These are phyloP conservation scores for Astrephomene gubernaculifera DNA, from an alignment of 139 green algal species.

Conservation along the genomic window DNA sequence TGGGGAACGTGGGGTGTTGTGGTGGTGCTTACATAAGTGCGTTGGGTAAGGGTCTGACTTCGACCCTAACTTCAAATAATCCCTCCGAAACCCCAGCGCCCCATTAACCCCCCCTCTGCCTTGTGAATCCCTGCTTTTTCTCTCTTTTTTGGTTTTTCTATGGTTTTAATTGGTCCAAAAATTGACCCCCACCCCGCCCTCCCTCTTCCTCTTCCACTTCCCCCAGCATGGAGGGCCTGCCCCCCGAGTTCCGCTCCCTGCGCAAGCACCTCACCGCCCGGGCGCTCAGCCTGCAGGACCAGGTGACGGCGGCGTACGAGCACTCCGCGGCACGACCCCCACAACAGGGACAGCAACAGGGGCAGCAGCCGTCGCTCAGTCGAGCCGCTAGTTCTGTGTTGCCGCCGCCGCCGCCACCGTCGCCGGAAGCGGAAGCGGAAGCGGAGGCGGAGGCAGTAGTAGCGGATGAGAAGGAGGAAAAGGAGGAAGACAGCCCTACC, in stretches of 20 bases:
- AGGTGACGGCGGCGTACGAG: conserved; percentile 38
- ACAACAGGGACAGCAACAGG: not conserved
- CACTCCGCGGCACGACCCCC: not conserved
- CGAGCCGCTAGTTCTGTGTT: too few relatives aligned
- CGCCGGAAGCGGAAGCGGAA: not conserved
- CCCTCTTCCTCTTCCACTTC: not conserved
- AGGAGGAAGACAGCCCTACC: not conserved
- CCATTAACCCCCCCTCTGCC: too few relatives aligned
- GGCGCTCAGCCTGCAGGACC: conserved; percentile 51
- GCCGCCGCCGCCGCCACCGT: too few relatives aligned
- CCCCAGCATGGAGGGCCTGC: conserved; percentile 25
- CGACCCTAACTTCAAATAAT: too few relatives aligned
- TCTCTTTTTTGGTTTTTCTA: too few relatives aligned
- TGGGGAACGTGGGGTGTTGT: too few relatives aligned
- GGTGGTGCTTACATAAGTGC: too few relatives aligned
- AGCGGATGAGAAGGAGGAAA: not conserved
- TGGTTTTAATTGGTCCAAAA: too few relatives aligned
- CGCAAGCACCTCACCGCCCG: conserved; percentile 51
- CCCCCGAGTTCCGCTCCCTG: conserved; percentile 44
- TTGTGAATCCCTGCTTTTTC: too few relatives aligned
- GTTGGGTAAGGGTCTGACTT: too few relatives aligned
- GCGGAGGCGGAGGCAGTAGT: not conserved
- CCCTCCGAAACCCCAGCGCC: too few relatives aligned
- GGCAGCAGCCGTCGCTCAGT: not conserved
- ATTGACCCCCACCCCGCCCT: not conserved